Percentiles rank a stretch among this genome's conserved stretches.
Evolutionary conservation across 2,329 filamentous ascomycete genomes (phyloP).

Genomic region (Truncatella angustata): DNA sequence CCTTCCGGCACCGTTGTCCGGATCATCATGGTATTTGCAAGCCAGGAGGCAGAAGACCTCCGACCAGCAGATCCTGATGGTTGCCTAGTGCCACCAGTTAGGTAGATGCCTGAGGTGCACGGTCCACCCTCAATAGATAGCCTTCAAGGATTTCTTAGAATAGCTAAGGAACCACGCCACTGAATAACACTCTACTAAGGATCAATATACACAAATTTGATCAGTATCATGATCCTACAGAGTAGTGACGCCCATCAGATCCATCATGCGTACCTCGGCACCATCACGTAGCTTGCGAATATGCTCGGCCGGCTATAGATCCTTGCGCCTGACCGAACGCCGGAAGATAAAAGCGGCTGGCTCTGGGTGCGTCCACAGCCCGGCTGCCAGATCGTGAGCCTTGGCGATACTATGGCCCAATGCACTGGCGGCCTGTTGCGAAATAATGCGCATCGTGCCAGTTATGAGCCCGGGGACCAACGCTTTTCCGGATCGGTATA

Average conservation of each 20-base stretch:
- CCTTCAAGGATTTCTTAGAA: too few species aligned
- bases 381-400: conserved; percentile 22
- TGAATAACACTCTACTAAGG: too few species aligned
- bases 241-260: too few species aligned
- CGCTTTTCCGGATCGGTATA: conserved; percentile 20
- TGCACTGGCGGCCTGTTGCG: conserved; percentile 21
- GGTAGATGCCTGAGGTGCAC: too few species aligned
- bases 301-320: conserved; percentile 34
- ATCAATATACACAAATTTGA: too few species aligned
- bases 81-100: too few species aligned
- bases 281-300: conserved; percentile 34
- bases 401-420: conserved; percentile 20
- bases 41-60: conserved; percentile 14
- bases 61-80: too few species aligned
- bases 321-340: conserved; percentile 18
- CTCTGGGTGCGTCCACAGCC: conserved; percentile 20
- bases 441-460: conserved; percentile 24
- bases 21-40: conserved; percentile 18
- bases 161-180: too few species aligned
- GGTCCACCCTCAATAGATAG: too few species aligned
- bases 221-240: too few species aligned
- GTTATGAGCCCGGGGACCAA: conserved; percentile 12
- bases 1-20: conserved; percentile 23
- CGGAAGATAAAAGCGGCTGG: conserved; percentile 16
- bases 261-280: conserved; percentile 35